Base-by-base conservation (phyloP, 1,139 yeast species). In the Kazachstania sp. region DNA sequence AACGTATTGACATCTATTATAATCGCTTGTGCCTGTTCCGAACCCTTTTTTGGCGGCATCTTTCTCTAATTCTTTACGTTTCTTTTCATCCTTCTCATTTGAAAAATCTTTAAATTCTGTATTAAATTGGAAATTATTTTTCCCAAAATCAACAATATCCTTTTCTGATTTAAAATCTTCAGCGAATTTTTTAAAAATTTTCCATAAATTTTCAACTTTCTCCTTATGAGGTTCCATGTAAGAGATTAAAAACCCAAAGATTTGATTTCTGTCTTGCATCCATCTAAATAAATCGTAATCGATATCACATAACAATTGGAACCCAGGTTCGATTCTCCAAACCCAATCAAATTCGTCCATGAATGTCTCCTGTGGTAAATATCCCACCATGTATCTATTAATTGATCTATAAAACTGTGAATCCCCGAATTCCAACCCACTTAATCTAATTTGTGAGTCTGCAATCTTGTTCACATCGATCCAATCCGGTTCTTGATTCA, bases 301-400 rank as follows among this genome's bases (percentile, higher is more conserved):
- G 54, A 86, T 71, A 64, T 86, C 92, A 71, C 95, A 87, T 65
- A 70, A 81, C 50, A 86, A 73, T 63, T 77, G 73, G 60, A 84
- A 78, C 60, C 81, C 86, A 23, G 96, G 96, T 67, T 88, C 96
- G 49, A 88, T 95, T 67, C 96, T 80, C 96, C 96, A 88, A 72
- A 86, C 86, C 74, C 84, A 86, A 57, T 83, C 86, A 66, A 78
- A 86, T 37, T 82, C 80, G 48, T 71, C 72, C 75, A 86, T 68
- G 43, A 83, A 65, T 41, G 78, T 80, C 59, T 86, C 94, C 67
- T 84, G 75, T 73, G 79, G 86, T 71, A 88, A 87, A 68, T 86
- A 85, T 1, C 96, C 96, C 31, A 90, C 79, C 64, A 87, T 94
- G 65, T 74, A 88, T 60, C 97, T 79, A 68, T 95, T 87, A 95